phyloP scores from a whole-genome alignment of 495 filamentous ascomycete genomes.

The Pyrenopolyporus hunteri region DNA sequence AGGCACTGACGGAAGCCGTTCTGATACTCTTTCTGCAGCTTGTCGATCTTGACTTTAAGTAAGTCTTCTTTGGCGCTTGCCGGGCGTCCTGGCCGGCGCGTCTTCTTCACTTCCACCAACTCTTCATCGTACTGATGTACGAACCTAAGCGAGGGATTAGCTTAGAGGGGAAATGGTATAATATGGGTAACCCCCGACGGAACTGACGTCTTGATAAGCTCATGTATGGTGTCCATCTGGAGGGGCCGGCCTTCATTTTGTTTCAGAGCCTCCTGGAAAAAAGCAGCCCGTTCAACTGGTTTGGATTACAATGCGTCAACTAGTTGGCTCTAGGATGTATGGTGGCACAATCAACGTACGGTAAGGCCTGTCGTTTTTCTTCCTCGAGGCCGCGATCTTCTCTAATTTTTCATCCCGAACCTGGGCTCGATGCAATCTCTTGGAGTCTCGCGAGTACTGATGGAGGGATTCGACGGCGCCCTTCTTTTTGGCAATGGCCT shows the following conservation, averaged over 20 bases:
- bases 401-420: conserved; percentile 78
- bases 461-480: conserved; percentile 72
- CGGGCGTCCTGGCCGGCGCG: conserved; percentile 81
- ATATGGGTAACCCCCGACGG: neutral
- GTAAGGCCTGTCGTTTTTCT: conserved; percentile 71
- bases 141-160: conserved; percentile 56
- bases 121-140: conserved; percentile 82
- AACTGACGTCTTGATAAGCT: conserved; percentile 66
- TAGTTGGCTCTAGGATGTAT: neutral
- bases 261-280: conserved; percentile 68
- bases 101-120: conserved; percentile 71
- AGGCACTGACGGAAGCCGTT: conserved; percentile 75
- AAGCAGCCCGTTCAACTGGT: conserved; percentile 72
- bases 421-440: conserved; percentile 73
- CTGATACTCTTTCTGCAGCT: conserved; percentile 79
- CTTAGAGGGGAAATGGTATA: neutral
- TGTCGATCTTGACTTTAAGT: conserved; percentile 69
- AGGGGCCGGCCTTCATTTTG: conserved; percentile 61
- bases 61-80: conserved; percentile 77
- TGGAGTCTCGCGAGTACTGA: conserved; percentile 79
- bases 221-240: conserved; percentile 62
- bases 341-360: conserved; percentile 52
- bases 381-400: conserved; percentile 64
- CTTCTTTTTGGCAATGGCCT: conserved; percentile 82
- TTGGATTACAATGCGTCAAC: conserved; percentile 5